Percentiles rank a stretch among this genome's conserved stretches.
These are phyloP conservation scores for Scutellaria galericulata DNA, from an alignment of 257 asterid species.

Conservation along the genomic window DNA sequence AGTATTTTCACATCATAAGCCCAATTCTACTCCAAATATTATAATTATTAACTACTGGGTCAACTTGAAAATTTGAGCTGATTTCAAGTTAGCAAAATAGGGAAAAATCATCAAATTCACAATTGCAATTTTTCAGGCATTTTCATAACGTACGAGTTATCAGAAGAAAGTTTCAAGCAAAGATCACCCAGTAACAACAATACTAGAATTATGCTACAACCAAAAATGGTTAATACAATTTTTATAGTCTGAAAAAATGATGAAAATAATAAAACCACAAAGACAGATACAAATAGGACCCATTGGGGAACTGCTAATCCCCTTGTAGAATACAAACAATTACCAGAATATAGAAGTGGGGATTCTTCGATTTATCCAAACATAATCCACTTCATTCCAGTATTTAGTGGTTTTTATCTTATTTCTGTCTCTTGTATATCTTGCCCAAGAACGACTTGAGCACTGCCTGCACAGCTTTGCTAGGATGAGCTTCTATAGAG, in stretches of 20 bases:
- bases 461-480: slow-evolving; percentile 86
- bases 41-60: too few relatives aligned
- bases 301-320: slow-evolving; percentile 2
- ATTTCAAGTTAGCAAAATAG: too few relatives aligned
- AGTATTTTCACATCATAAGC: too few relatives aligned
- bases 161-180: background rate
- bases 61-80: too few relatives aligned
- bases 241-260: slow-evolving; percentile 21
- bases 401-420: slow-evolving; percentile 10
- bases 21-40: too few relatives aligned
- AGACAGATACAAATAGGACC: slow-evolving; percentile 37
- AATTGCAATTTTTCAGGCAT: background rate
- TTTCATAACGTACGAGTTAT: background rate
- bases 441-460: slow-evolving; percentile 85
- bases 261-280: slow-evolving; percentile 19
- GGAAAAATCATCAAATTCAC: background rate
- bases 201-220: slow-evolving; percentile 1
- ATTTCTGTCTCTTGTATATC: slow-evolving; percentile 95
- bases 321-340: slow-evolving; percentile 29
- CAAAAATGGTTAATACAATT: slow-evolving; percentile 25
- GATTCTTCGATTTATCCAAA: slow-evolving; percentile 10
- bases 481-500: slow-evolving; percentile 84
- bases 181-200: slow-evolving; percentile 17
- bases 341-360: slow-evolving; percentile 30
- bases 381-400: slow-evolving; percentile 24